These are phyloP conservation scores for Colletotrichum lini DNA, from an alignment of 2,329 filamentous ascomycete genomes.

Conservation along the genomic window DNA sequence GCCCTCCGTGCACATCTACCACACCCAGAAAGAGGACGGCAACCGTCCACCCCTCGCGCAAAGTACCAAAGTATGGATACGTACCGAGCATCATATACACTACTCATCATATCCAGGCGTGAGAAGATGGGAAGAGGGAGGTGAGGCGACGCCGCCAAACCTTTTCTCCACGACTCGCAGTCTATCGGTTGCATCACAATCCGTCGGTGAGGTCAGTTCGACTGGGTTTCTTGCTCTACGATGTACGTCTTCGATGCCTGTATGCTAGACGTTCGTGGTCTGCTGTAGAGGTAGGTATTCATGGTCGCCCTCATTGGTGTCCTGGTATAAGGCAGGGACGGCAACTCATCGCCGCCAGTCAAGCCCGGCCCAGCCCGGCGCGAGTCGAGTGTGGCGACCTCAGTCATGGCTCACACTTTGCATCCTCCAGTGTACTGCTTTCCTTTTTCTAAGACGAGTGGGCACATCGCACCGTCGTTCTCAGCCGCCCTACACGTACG, in stretches of 20 bases:
- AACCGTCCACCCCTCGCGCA: not conserved
- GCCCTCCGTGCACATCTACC: conserved; percentile 9
- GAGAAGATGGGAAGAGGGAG: conserved; percentile 15
- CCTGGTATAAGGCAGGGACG: not conserved
- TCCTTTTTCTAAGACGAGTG: not conserved
- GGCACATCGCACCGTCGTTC: not conserved
- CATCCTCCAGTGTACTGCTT: not conserved
- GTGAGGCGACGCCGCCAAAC: conserved; percentile 31
- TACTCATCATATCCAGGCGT: not conserved
- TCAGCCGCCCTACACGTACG: not conserved
- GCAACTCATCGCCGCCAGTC: conserved; percentile 12
- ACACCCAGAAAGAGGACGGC: not conserved
- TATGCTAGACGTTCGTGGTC: not conserved
- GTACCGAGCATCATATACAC: conserved; percentile 11
- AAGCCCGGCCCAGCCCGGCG: conserved; percentile 6
- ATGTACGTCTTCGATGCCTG: not conserved
- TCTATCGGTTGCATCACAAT: not conserved
- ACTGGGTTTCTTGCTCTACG: not conserved
- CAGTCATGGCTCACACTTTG: conserved; percentile 10
- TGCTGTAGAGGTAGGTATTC: not conserved
- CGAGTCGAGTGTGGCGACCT: conserved; percentile 17
- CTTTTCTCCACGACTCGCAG: conserved; percentile 12
- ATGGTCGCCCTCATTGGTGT: not conserved
- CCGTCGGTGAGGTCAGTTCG: not conserved
- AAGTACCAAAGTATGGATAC: conserved; percentile 2